Percentiles rank a stretch among this genome's conserved stretches.
These are phyloP conservation scores for Ustilago tritici DNA, from an alignment of 1,284 basidiomycete genomes.

Conservation along the genomic window DNA sequence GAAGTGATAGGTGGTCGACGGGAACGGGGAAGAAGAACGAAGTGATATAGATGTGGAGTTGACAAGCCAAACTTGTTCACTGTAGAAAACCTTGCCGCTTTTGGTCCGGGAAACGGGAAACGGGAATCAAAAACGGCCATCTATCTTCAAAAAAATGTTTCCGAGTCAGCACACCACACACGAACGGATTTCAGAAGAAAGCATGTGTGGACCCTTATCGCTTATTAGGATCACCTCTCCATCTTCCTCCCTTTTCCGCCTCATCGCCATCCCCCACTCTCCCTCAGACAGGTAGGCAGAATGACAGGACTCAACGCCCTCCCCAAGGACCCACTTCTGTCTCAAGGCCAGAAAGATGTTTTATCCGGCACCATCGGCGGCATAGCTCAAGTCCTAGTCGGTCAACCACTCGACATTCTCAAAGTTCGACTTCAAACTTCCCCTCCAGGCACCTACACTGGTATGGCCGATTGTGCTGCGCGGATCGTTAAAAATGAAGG, in stretches of 20 bases:
- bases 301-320: slow-evolving; percentile 46
- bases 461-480: slow-evolving; percentile 88
- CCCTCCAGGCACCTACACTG: slow-evolving; percentile 85
- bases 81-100: background rate
- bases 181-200: background rate
- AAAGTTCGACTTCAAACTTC: slow-evolving; percentile 96
- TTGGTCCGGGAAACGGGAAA: background rate
- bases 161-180: background rate
- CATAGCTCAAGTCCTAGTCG: slow-evolving; percentile 89
- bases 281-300: background rate
- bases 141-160: background rate
- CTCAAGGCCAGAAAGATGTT: slow-evolving; percentile 54
- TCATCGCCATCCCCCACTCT: background rate
- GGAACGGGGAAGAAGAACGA: background rate
- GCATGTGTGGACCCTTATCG: slow-evolving; percentile 6
- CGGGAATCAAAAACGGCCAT: background rate
- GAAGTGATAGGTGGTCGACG: background rate
- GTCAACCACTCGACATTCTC: slow-evolving; percentile 96
- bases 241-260: background rate
- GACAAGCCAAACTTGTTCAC: background rate
- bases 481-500: slow-evolving; percentile 91
- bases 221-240: background rate
- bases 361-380: slow-evolving; percentile 77
- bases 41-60: background rate
- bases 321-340: slow-evolving; percentile 42